Conservation (phyloP, 2,329 filamentous ascomycete genomes). For the Plenodomus biglobosus region DNA sequence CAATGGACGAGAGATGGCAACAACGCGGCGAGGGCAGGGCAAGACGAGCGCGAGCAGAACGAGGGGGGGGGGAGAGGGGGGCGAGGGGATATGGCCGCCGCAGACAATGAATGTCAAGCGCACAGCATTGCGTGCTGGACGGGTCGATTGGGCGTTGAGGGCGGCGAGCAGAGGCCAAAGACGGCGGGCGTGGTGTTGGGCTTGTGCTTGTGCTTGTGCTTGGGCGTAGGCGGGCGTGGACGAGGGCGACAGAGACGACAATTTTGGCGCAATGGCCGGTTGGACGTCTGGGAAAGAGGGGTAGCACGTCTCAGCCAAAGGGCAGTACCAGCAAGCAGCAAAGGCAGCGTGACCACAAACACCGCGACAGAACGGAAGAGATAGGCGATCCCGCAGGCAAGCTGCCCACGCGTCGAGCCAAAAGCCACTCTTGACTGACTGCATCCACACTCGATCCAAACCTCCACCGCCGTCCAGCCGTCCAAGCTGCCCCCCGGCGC, state of each 20-base stretch:
- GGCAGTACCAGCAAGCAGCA: not conserved
- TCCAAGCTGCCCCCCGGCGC: conserved; percentile 7
- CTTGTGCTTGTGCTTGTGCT: not conserved
- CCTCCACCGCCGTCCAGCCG: no score
- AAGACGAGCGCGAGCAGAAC: conserved; percentile 5
- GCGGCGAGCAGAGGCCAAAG: conserved; percentile 10
- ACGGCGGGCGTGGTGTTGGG: not conserved
- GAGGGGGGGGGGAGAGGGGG: no score
- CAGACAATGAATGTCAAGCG: conserved; percentile 17
- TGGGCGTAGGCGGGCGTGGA: conserved; percentile 2
- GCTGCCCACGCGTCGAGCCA: conserved; percentile 6
- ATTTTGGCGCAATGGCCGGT: conserved; percentile 10
- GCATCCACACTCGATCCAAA: no score
- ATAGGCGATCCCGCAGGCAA: not conserved
- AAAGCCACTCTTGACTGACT: no score
- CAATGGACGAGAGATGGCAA: conserved; percentile 11
- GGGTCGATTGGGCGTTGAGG: conserved; percentile 31
- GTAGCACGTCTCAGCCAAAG: not conserved
- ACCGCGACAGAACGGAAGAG: not conserved
- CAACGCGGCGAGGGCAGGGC: conserved; percentile 8
- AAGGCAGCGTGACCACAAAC: not conserved
- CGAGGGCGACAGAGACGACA: conserved; percentile 7
- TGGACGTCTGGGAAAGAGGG: conserved; percentile 6
- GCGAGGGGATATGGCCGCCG: conserved; percentile 10
- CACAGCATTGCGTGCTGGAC: conserved; percentile 28